phyloP scores from a whole-genome alignment of 306 rosid genomes.

The Castanea crenata region DNA sequence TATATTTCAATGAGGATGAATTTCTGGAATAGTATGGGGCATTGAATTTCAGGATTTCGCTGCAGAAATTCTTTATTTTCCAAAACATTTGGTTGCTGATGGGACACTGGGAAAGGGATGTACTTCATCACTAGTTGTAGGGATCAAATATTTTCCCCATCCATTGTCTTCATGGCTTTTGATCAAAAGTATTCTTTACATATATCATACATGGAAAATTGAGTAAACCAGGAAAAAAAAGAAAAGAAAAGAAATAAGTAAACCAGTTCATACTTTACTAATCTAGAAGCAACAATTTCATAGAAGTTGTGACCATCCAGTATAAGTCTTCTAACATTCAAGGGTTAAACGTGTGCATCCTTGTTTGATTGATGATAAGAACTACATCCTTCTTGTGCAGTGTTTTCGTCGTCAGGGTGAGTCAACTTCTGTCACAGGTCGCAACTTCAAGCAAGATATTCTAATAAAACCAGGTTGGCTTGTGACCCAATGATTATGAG shows the following conservation, averaged over 20 bases:
- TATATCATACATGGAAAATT: background rate
- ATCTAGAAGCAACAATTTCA: background rate
- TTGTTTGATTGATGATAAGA: constrained; percentile 3
- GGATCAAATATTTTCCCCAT: background rate
- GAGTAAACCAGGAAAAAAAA: background rate
- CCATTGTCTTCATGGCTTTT: background rate
- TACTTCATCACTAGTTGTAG: background rate
- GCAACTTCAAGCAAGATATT: constrained; percentile 78
- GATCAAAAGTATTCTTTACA: background rate
- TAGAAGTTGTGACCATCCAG: background rate
- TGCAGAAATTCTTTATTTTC: background rate
- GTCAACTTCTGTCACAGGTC: constrained; percentile 85
- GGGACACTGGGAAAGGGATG: background rate
- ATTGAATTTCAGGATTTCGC: background rate
- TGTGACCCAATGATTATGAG: constrained; percentile 55
- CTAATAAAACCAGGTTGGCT: constrained; percentile 92
- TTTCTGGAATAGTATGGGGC: background rate
- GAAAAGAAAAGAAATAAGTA: background rate
- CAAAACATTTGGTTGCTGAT: background rate
- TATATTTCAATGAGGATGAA: background rate
- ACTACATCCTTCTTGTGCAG: constrained; percentile 47
- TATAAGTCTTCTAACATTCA: background rate
- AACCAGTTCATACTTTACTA: background rate
- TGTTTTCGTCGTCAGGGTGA: constrained; percentile 96
- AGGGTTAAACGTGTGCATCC: background rate